Evolutionary conservation across 768 basidiomycete species (phyloP).

Genomic region (Austroboletus eburneus): DNA sequence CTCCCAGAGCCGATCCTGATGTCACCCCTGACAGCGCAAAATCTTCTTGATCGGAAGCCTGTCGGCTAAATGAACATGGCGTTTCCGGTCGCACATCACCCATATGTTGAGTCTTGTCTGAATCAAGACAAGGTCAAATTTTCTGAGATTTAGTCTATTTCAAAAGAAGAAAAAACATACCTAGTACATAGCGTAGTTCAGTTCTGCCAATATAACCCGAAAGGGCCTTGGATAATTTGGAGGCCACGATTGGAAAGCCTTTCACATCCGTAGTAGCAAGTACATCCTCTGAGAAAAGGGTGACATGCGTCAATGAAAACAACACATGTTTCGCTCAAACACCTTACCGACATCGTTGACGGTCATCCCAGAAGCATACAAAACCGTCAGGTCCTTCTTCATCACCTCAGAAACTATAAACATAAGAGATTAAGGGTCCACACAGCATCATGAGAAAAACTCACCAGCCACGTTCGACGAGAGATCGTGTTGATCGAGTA

Average conservation of each 20-base stretch:
- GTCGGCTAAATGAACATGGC: slow-evolving; percentile 61
- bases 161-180: slow-evolving; percentile 36
- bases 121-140: background rate
- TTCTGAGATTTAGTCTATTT: background rate
- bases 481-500: slow-evolving; percentile 93
- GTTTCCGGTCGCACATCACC: slow-evolving; percentile 61
- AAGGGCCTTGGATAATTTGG: slow-evolving; percentile 55
- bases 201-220: slow-evolving; percentile 86
- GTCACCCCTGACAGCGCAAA: slow-evolving; percentile 39
- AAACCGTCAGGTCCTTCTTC: slow-evolving; percentile 71
- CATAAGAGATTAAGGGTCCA: slow-evolving; percentile 2
- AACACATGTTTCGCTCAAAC: background rate
- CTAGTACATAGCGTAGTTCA: slow-evolving; percentile 82
- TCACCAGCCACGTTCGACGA: slow-evolving; percentile 87
- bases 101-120: slow-evolving; percentile 70
- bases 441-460: slow-evolving; percentile 21
- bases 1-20: slow-evolving; percentile 49
- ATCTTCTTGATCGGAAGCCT: slow-evolving; percentile 50
- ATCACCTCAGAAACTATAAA: slow-evolving; percentile 81
- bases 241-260: slow-evolving; percentile 86
- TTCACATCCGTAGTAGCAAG: slow-evolving; percentile 73
- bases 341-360: slow-evolving; percentile 75
- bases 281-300: slow-evolving; percentile 52
- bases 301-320: slow-evolving; percentile 2
- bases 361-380: slow-evolving; percentile 72